Evolutionary conservation across 2,329 filamentous ascomycete genomes (phyloP).

Genomic region (Chrysoporthe deuterocubensis): DNA sequence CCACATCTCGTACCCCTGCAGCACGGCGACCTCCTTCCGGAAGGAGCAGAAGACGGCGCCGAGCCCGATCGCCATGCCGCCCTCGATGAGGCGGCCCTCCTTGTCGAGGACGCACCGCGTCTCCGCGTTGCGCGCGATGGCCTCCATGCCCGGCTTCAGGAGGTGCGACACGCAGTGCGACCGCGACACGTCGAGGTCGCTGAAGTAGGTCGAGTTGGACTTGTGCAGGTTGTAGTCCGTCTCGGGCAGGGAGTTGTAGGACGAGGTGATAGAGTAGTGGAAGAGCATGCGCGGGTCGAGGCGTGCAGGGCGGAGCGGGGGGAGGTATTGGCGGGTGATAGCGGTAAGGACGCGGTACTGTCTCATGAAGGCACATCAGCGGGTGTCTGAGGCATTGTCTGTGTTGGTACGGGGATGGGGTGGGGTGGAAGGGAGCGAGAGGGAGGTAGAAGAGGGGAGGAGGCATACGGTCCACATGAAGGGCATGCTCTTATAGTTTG

Average conservation of each 20-base stretch:
- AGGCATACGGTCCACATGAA: conserved; percentile 74
- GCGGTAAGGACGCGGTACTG: conserved; percentile 42
- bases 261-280: conserved; percentile 40
- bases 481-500: conserved; percentile 76
- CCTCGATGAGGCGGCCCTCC: conserved; percentile 53
- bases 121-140: conserved; percentile 52
- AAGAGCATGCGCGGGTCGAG: conserved; percentile 38
- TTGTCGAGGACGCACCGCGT: conserved; percentile 57
- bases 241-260: conserved; percentile 40
- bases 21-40: conserved; percentile 72
- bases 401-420: neutral
- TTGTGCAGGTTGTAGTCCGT: conserved; percentile 48
- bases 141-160: conserved; percentile 61
- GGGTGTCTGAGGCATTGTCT: neutral
- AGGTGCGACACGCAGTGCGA: conserved; percentile 78
- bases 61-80: conserved; percentile 66
- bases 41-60: conserved; percentile 77
- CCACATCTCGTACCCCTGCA: conserved; percentile 74
- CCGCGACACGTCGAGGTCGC: conserved; percentile 82
- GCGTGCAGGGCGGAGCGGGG: conserved; percentile 30
- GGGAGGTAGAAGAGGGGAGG: neutral
- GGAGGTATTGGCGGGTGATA: conserved; percentile 39
- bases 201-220: conserved; percentile 73
- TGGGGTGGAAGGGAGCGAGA: neutral
- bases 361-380: neutral